Conservation (phyloP, 2,329 filamentous ascomycete genomes). For the Parascedosporium putredinis region DNA sequence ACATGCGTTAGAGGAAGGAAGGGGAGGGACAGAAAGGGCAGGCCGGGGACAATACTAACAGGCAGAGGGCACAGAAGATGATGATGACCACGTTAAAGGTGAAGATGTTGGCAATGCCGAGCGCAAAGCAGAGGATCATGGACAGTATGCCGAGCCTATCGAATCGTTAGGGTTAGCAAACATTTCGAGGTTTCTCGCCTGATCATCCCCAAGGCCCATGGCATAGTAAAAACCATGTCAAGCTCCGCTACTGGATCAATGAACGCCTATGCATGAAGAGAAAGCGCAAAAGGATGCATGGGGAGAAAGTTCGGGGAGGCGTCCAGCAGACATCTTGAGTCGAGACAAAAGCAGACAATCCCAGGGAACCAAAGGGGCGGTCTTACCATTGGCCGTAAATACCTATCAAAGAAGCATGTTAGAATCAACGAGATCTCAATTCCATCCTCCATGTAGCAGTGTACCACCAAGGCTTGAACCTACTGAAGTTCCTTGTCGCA, state of each 20-base stretch:
- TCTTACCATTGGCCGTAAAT: slow-evolving; percentile 69
- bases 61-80: slow-evolving; percentile 40
- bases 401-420: slow-evolving; percentile 33
- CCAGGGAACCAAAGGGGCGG: not conserved
- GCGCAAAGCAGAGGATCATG: slow-evolving; percentile 61
- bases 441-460: not conserved
- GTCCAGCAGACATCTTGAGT: too few relatives aligned
- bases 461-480: slow-evolving; percentile 21
- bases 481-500: slow-evolving; percentile 65
- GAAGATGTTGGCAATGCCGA: slow-evolving; percentile 60
- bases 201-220: too few relatives aligned
- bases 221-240: too few relatives aligned
- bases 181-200: not conserved
- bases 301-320: not conserved
- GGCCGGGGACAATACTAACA: slow-evolving; percentile 33
- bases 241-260: too few relatives aligned
- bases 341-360: not conserved
- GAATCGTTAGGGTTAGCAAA: slow-evolving; percentile 2
- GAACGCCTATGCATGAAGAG: too few relatives aligned
- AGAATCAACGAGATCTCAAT: slow-evolving; percentile 17
- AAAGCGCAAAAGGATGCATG: too few relatives aligned
- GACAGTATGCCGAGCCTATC: slow-evolving; percentile 57
- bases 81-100: slow-evolving; percentile 37
- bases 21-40: not conserved
- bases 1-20: not conserved